These are phyloP conservation scores for Pulicaria dysenterica DNA, from an alignment of 129 eudicot species.

Conservation along the genomic window DNA sequence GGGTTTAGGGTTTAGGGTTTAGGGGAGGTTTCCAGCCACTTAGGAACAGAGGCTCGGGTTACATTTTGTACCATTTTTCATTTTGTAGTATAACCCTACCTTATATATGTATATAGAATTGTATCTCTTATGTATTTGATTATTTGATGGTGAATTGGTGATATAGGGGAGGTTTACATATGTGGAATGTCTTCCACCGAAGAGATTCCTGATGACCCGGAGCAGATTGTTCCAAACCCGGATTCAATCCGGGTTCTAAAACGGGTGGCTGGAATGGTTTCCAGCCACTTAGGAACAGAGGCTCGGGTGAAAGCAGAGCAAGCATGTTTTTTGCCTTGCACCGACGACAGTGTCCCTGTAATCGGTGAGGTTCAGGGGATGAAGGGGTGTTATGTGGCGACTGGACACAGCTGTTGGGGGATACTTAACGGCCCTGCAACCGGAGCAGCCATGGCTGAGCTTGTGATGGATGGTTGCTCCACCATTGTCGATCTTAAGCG, in stretches of 20 bases:
- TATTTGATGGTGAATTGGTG: background rate
- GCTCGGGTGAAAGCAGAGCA: slow-evolving; percentile 83
- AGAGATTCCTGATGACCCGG: slow-evolving; percentile 92
- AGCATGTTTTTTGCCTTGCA: slow-evolving; percentile 93
- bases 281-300: slow-evolving; percentile 68
- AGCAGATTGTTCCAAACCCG: slow-evolving; percentile 61
- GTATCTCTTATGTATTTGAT: too few relatives aligned
- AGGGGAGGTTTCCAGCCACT: slow-evolving; percentile 81
- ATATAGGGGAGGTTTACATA: slow-evolving; percentile 86
- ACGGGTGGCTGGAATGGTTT: slow-evolving; percentile 68
- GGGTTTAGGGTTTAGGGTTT: too few relatives aligned
- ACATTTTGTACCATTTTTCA: too few relatives aligned
- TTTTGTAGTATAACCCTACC: too few relatives aligned
- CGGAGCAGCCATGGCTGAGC: slow-evolving; percentile 93
- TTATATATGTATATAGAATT: too few relatives aligned
- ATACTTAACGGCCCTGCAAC: slow-evolving; percentile 95
- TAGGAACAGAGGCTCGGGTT: slow-evolving; percentile 61
- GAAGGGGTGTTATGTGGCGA: slow-evolving; percentile 83
- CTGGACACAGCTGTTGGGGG: slow-evolving; percentile 97
- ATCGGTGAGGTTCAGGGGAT: slow-evolving; percentile 83
- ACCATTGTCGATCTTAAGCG: slow-evolving; percentile 59
- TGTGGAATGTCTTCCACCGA: slow-evolving; percentile 82
- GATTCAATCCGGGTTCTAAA: slow-evolving; percentile 69
- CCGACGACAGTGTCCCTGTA: slow-evolving; percentile 75
- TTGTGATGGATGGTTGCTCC: slow-evolving; percentile 69